Percentiles rank a stretch among this genome's conserved stretches.
Evolutionary conservation across 2,329 filamentous ascomycete genomes (phyloP).

Genomic region (Cladosporium sp.): DNA sequence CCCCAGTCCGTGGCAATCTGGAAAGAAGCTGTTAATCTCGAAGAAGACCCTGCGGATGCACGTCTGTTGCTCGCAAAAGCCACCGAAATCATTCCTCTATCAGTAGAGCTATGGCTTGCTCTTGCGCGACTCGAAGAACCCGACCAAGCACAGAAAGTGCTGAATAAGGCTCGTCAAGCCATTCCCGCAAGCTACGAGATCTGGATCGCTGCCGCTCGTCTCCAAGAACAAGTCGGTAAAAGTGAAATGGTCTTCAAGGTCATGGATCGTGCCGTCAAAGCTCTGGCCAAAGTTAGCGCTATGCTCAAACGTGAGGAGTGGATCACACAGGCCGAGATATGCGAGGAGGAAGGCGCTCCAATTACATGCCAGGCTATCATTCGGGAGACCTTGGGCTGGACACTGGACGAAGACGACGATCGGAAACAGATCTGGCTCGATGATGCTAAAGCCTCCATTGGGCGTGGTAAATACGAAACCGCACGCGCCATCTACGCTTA

Average conservation of each 20-base stretch:
- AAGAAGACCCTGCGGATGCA: constrained; percentile 87
- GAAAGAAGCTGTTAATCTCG: constrained; percentile 95
- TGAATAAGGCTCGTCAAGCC: constrained; percentile 93
- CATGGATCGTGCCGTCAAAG: constrained; percentile 90
- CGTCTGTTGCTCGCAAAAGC: constrained; percentile 88
- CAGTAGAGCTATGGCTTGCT: constrained; percentile 92
- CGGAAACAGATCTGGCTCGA: constrained; percentile 95
- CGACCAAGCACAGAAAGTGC: constrained; percentile 88
- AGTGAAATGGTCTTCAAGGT: constrained; percentile 75
- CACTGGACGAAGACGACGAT: constrained; percentile 93
- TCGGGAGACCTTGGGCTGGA: constrained; percentile 88
- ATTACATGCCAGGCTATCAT: constrained; percentile 89
- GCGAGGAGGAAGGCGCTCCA: constrained; percentile 85
- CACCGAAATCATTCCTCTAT: constrained; percentile 90
- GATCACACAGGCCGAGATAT: constrained; percentile 92
- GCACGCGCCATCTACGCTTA: constrained; percentile 93
- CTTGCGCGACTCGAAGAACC: constrained; percentile 86
- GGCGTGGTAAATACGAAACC: constrained; percentile 81
- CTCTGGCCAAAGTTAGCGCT: constrained; percentile 84
- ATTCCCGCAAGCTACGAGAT: constrained; percentile 92
- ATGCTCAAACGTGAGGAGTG: constrained; percentile 98
- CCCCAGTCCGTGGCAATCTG: constrained; percentile 95
- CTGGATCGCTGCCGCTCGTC: constrained; percentile 89
- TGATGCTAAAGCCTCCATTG: constrained; percentile 81
- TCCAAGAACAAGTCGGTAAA: constrained; percentile 88